phyloP scores from a whole-genome alignment of 2,329 filamentous ascomycete species.

The Emmonsiellopsis sp. region DNA sequence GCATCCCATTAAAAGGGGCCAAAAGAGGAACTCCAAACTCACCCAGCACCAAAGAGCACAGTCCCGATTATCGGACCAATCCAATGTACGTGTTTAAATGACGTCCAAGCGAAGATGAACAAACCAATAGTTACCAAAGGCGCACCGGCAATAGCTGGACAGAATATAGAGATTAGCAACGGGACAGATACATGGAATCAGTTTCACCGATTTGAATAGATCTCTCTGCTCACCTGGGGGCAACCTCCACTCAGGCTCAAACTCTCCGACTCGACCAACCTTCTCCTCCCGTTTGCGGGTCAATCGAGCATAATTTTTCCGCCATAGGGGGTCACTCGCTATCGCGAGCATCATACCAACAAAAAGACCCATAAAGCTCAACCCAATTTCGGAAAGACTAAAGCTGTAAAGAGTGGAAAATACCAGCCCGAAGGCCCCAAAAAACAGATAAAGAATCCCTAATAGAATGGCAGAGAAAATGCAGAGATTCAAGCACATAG shows the following conservation, averaged over 20 bases:
- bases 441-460: slow-evolving; percentile 82
- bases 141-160: slow-evolving; percentile 55
- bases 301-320: slow-evolving; percentile 33
- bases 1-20: too few relatives aligned
- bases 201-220: slow-evolving; percentile 6
- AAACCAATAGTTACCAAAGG: slow-evolving; percentile 69
- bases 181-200: neutral
- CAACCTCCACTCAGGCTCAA: slow-evolving; percentile 80
- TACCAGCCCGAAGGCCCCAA: slow-evolving; percentile 75
- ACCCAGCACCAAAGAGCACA: slow-evolving; percentile 61
- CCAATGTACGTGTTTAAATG: slow-evolving; percentile 63
- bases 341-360: slow-evolving; percentile 39
- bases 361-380: slow-evolving; percentile 57
- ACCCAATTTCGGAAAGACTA: slow-evolving; percentile 67
- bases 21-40: slow-evolving; percentile 28
- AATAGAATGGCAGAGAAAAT: slow-evolving; percentile 76
- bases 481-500: slow-evolving; percentile 77
- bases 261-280: slow-evolving; percentile 33
- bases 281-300: slow-evolving; percentile 27
- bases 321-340: slow-evolving; percentile 38
- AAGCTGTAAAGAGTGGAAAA: slow-evolving; percentile 68
- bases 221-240: slow-evolving; percentile 48
- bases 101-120: slow-evolving; percentile 85
- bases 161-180: neutral
- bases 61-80: slow-evolving; percentile 67